Conservation (phyloP, 306 rosid species). For the Cucumis hystrix region DNA sequence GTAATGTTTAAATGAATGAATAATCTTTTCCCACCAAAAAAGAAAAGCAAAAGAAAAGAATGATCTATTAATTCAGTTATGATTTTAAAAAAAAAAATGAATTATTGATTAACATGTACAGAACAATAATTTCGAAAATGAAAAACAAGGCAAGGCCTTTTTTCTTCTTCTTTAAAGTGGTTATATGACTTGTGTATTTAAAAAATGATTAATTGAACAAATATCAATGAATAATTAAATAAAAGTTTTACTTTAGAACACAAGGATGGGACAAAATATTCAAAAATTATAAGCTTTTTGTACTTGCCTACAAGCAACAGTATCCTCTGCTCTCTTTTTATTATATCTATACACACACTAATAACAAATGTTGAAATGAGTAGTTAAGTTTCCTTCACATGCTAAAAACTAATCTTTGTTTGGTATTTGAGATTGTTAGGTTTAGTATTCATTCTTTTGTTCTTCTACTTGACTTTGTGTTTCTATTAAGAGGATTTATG, state of each 20-base stretch:
- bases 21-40: too few relatives aligned
- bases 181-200: too few relatives aligned
- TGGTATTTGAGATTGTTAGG: too few relatives aligned
- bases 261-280: background rate
- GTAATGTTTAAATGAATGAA: too few relatives aligned
- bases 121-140: background rate
- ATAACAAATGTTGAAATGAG: background rate
- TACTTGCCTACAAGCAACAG: background rate
- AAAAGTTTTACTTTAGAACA: background rate
- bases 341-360: too few relatives aligned
- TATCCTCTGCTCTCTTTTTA: too few relatives aligned
- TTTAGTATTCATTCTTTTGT: too few relatives aligned
- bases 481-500: too few relatives aligned
- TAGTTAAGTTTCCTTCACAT: background rate
- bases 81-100: background rate
- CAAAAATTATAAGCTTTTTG: background rate
- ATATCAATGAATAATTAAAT: background rate
- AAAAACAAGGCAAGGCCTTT: background rate
- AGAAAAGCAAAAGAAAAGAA: background rate
- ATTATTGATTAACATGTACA: background rate
- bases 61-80: background rate
- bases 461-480: too few relatives aligned
- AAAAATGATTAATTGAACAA: background rate
- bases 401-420: background rate
- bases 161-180: background rate